A percentile compares a stretch with the other conserved stretches of the same genome.
Evolutionary conservation across 2,329 filamentous ascomycete species (phyloP).

Genomic region (Diaporthe ilicicola): DNA sequence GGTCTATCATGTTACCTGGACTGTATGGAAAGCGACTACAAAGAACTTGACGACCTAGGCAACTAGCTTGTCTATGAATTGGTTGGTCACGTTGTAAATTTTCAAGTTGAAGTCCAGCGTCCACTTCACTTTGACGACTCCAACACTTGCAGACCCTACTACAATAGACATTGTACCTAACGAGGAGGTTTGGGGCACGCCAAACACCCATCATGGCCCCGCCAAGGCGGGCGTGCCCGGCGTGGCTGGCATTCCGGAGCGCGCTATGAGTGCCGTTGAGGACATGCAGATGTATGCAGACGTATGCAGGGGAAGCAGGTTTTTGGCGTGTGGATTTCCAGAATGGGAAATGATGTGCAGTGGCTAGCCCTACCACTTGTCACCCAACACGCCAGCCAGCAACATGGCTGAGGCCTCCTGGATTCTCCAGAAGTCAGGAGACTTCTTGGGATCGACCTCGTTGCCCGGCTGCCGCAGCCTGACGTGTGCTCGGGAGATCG

Average conservation of each 20-base stretch:
- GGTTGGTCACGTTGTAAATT: neutral
- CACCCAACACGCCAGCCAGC: neutral
- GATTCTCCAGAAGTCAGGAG: neutral
- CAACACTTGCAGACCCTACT: neutral
- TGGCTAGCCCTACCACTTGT: neutral
- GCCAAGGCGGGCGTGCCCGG: conserved; percentile 17
- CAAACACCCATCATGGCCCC: neutral
- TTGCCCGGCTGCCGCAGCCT: neutral
- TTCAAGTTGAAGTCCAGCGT: neutral
- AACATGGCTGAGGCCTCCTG: conserved; percentile 12
- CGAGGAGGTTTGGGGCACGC: neutral
- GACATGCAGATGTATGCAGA: neutral
- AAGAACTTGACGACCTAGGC: neutral
- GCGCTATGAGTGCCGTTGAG: neutral
- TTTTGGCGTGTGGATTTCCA: neutral
- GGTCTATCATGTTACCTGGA: no score
- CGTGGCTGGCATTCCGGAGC: neutral
- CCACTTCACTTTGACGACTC: neutral
- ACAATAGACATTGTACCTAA: neutral
- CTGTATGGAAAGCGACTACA: no score
- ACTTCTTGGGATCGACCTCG: neutral
- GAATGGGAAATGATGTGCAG: conserved; percentile 12
- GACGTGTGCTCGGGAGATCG: neutral
- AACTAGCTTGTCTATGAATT: neutral
- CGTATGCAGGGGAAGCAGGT: conserved; percentile 23